phyloP scores from a whole-genome alignment of 2,329 filamentous ascomycete species.

The Xylariaceae sp. region DNA sequence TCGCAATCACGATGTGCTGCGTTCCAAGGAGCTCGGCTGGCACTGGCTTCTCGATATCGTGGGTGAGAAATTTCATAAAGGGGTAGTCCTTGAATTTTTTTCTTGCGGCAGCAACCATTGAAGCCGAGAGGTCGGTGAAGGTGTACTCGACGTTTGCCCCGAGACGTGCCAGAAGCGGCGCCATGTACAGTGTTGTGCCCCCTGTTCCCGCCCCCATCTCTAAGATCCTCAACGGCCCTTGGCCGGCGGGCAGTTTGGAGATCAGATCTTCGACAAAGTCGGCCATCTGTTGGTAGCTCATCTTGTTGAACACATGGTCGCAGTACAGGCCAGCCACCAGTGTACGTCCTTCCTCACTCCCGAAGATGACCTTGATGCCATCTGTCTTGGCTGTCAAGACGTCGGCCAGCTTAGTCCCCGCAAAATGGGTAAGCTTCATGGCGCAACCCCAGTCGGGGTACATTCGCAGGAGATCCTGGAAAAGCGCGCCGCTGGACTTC shows the following conservation, averaged over 20 bases:
- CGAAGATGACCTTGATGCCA: conserved; percentile 32
- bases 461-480: conserved; percentile 19
- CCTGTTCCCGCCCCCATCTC: too few relatives aligned
- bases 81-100: too few relatives aligned
- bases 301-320: conserved; percentile 27
- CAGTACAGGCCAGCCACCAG: conserved; percentile 29
- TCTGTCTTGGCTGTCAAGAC: conserved; percentile 27
- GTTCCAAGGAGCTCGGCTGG: conserved; percentile 10
- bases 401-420: conserved; percentile 20
- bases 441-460: conserved; percentile 21
- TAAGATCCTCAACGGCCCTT: too few relatives aligned
- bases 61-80: conserved; percentile 21
- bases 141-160: conserved; percentile 31
- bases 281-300: conserved; percentile 26
- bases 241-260: too few relatives aligned
- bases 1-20: conserved; percentile 10
- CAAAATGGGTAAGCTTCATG: conserved; percentile 19
- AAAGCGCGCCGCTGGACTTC: conserved; percentile 9
- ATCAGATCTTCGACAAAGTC: conserved; percentile 23
- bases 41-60: conserved; percentile 24
- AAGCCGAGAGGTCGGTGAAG: conserved; percentile 31
- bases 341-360: conserved; percentile 25
- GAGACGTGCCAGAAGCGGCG: too few relatives aligned
- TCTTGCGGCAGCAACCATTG: conserved; percentile 27
- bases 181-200: too few relatives aligned